Evolutionary conservation across 371 early-diverging fungal species (phyloP).

Genomic region (Enterocytospora artemiae): DNA sequence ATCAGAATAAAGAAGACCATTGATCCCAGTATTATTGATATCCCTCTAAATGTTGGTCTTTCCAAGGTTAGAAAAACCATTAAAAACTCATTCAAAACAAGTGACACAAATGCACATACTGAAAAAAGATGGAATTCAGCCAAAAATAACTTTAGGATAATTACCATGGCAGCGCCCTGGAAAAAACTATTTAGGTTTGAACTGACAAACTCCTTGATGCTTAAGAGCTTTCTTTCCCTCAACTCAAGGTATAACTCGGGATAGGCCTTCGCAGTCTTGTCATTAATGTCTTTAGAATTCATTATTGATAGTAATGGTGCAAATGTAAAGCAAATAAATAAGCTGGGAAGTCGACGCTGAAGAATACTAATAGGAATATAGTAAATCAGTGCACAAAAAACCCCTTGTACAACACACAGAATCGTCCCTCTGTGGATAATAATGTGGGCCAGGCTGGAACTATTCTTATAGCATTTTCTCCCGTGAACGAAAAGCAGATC

Average conservation of each 20-base stretch:
- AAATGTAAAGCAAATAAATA: slow-evolving; percentile 86
- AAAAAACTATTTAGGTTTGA: slow-evolving; percentile 87
- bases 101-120: slow-evolving; percentile 82
- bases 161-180: slow-evolving; percentile 80
- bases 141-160: slow-evolving; percentile 78
- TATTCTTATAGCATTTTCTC: slow-evolving; percentile 82
- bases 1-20: not conserved
- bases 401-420: slow-evolving; percentile 90
- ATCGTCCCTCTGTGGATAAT: slow-evolving; percentile 96
- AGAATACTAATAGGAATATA: slow-evolving; percentile 91
- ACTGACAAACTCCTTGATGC: slow-evolving; percentile 76
- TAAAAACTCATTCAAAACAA: slow-evolving; percentile 89
- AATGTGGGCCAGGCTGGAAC: slow-evolving; percentile 84
- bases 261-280: slow-evolving; percentile 76
- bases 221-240: slow-evolving; percentile 75
- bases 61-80: slow-evolving; percentile 78
- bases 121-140: slow-evolving; percentile 84
- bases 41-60: not conserved
- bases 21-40: not conserved
- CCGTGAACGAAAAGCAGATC: slow-evolving; percentile 88
- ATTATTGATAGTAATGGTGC: slow-evolving; percentile 88
- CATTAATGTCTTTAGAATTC: slow-evolving; percentile 74
- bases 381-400: slow-evolving; percentile 88
- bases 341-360: slow-evolving; percentile 67
- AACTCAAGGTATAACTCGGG: slow-evolving; percentile 93